A percentile compares a stretch with the other conserved stretches of the same genome.
These are phyloP conservation scores for Beauveria varroae DNA, from an alignment of 2,329 filamentous ascomycete species.

Conservation along the genomic window DNA sequence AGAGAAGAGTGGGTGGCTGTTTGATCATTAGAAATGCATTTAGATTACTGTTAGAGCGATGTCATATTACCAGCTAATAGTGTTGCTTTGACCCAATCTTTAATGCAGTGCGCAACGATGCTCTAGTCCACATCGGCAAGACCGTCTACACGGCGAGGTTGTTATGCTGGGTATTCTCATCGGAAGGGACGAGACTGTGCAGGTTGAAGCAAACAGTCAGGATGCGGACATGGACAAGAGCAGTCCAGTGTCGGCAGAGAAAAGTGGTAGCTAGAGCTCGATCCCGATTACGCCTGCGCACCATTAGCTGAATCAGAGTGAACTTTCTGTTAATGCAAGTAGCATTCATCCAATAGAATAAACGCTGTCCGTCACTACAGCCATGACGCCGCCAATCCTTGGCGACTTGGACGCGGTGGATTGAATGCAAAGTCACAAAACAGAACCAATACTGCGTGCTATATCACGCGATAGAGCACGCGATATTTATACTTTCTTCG, in stretches of 20 bases:
- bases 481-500: neutral
- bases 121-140: slow-evolving; percentile 18
- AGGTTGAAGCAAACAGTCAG: neutral
- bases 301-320: too few species aligned
- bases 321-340: too few species aligned
- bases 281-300: too few species aligned
- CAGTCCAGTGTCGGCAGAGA: neutral
- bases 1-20: too few species aligned
- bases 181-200: neutral
- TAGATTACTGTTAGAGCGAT: neutral
- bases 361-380: neutral
- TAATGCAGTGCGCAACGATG: slow-evolving; percentile 29
- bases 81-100: slow-evolving; percentile 39
- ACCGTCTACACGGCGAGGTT: slow-evolving; percentile 6
- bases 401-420: neutral
- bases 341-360: neutral
- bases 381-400: neutral
- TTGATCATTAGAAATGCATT: neutral
- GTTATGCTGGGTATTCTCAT: neutral
- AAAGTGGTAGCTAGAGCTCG: neutral
- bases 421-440: too few species aligned
- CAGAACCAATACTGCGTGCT: too few species aligned
- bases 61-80: slow-evolving; percentile 23
- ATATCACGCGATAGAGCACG: too few species aligned
- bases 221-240: neutral